Percentiles rank a stretch among this genome's conserved stretches.
Evolutionary conservation across 441 rosid genomes (phyloP).

Genomic region (Daphne laureola): DNA sequence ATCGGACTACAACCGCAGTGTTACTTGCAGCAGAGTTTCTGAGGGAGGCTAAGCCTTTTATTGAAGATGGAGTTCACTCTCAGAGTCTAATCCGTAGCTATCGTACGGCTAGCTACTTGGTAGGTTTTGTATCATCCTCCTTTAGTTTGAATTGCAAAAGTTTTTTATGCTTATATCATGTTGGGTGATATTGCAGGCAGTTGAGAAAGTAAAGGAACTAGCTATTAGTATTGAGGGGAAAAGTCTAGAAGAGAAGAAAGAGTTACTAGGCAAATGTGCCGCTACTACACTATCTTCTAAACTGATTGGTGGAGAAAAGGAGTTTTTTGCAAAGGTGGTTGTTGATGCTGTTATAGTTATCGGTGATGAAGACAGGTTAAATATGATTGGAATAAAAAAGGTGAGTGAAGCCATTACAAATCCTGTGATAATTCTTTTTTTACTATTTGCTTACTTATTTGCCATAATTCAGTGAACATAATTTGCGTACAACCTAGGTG

Average conservation of each 20-base stretch:
- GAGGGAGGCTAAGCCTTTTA: conserved; percentile 94
- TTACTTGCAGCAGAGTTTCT: conserved; percentile 88
- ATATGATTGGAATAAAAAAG: conserved; percentile 91
- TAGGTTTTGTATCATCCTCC: conserved; percentile 11
- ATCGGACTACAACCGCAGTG: conserved; percentile 98
- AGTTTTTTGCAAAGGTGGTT: conserved; percentile 88
- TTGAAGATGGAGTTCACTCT: conserved; percentile 95
- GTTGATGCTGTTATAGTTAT: conserved; percentile 93
- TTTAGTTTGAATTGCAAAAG: background rate
- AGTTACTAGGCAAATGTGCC: conserved; percentile 84
- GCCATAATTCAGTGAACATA: too few relatives aligned
- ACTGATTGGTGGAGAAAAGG: conserved; percentile 96
- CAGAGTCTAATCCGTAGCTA: conserved; percentile 90
- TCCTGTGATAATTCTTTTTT: too few relatives aligned
- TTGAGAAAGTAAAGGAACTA: conserved; percentile 72
- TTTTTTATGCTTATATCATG: background rate
- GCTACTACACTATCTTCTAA: conserved; percentile 94
- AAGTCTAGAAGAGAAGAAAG: conserved; percentile 87
- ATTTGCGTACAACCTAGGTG: too few relatives aligned
- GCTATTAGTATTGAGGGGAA: conserved; percentile 94
- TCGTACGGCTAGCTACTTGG: conserved; percentile 71
- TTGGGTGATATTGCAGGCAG: conserved; percentile 40
- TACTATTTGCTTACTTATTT: too few relatives aligned
- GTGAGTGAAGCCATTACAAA: conserved; percentile 16
- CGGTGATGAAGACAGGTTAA: conserved; percentile 73